These are phyloP conservation scores for Metschnikowia shivogae DNA, from an alignment of 805 yeast species.

Conservation along the genomic window DNA sequence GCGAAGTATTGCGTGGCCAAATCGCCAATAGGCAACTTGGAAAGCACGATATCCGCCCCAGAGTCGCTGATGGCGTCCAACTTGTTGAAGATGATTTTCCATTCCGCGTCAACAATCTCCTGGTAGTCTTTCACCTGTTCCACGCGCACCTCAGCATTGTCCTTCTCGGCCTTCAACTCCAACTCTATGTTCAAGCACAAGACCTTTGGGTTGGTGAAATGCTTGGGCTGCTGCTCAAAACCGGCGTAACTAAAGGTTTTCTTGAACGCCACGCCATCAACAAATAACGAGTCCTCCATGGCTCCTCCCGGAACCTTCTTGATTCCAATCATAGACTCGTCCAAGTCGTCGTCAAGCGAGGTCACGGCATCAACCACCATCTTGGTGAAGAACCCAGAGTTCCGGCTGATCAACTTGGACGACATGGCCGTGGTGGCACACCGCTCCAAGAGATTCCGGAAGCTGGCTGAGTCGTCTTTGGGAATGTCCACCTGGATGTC, in stretches of 20 bases:
- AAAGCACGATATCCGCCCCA: constrained; percentile 90
- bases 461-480: constrained; percentile 46
- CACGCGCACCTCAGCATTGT: constrained; percentile 96
- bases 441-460: constrained; percentile 75
- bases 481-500: constrained; percentile 73
- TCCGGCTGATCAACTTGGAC: constrained; percentile 84
- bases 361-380: constrained; percentile 97
- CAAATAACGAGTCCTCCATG: constrained; percentile 85
- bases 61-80: constrained; percentile 74
- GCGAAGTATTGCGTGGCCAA: constrained; percentile 98
- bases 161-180: constrained; percentile 97
- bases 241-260: constrained; percentile 98
- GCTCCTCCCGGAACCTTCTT: constrained; percentile 96
- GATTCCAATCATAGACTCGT: constrained; percentile 88
- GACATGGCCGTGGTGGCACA: constrained; percentile 98
- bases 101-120: constrained; percentile 97
- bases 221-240: constrained; percentile 96
- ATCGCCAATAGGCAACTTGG: constrained; percentile 96
- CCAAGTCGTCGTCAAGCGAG: constrained; percentile 78
- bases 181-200: constrained; percentile 85
- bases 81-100: constrained; percentile 88
- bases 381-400: constrained; percentile 84
- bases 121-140: constrained; percentile 93
- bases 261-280: constrained; percentile 95
- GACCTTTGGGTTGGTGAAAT: constrained; percentile 73